Evolutionary conservation across 2,329 filamentous ascomycete species (phyloP).

Genomic region (Scedosporium dehoogii): DNA sequence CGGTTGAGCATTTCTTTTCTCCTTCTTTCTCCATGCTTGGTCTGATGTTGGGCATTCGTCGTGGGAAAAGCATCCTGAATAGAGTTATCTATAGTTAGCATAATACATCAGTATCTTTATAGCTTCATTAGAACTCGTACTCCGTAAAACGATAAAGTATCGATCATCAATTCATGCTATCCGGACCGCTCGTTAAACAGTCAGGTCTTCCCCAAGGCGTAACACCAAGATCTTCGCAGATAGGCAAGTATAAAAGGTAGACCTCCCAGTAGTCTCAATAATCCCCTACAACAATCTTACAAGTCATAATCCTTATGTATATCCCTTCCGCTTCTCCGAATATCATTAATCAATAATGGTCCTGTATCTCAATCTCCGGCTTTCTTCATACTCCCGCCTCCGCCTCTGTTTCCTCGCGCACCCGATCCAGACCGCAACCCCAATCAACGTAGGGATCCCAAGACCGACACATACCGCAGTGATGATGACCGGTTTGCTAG

Average conservation of each 20-base stretch:
- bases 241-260: background rate
- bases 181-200: background rate
- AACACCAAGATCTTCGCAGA: background rate
- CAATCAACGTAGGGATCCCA: constrained; percentile 5
- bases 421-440: constrained; percentile 4
- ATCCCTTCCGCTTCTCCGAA: background rate
- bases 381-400: constrained; percentile 4
- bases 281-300: background rate
- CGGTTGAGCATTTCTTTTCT: background rate
- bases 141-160: background rate
- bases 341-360: constrained; percentile 4
- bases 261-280: background rate
- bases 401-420: constrained; percentile 5
- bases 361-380: background rate
- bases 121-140: background rate
- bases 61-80: background rate
- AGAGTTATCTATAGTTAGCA: background rate
- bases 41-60: background rate
- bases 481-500: background rate
- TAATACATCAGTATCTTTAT: background rate
- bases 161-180: background rate
- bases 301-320: background rate
- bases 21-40: no score
- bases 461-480: constrained; percentile 6
- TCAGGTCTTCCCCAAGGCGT: background rate